These are phyloP conservation scores for Ampelomyces quisqualis DNA, from an alignment of 2,329 filamentous ascomycete species.

Conservation along the genomic window DNA sequence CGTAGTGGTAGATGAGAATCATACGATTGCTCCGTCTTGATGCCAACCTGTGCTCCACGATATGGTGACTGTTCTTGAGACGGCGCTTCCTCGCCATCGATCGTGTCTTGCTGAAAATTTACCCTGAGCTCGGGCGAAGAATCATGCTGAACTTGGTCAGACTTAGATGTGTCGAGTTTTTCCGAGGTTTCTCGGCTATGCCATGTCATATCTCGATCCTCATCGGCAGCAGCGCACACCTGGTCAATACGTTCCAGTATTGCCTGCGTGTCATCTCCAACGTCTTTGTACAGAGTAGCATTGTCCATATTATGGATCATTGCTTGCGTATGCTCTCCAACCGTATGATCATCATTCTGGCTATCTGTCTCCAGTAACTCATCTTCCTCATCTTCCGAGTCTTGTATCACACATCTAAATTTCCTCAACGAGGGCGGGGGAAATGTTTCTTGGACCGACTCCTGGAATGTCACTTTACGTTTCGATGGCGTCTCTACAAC, in stretches of 20 bases:
- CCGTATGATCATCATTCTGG: background rate
- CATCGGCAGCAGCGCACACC: constrained; percentile 21
- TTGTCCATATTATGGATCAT: background rate
- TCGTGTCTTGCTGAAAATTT: too few species aligned
- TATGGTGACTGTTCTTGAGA: too few species aligned
- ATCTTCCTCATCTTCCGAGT: constrained; percentile 39
- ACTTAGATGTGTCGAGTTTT: constrained; percentile 10
- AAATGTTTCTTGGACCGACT: constrained; percentile 8
- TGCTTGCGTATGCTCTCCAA: constrained; percentile 10
- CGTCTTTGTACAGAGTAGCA: constrained; percentile 1
- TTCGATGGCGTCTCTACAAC: constrained; percentile 32
- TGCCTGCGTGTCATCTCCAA: constrained; percentile 31
- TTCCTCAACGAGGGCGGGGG: constrained; percentile 21
- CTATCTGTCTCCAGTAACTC: constrained; percentile 24
- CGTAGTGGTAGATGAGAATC: background rate
- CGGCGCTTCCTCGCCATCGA: too few species aligned
- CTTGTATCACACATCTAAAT: constrained; percentile 34
- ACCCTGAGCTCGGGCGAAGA: too few species aligned
- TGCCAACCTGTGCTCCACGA: constrained; percentile 1
- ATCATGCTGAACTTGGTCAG: too few species aligned
- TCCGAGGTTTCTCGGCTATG: constrained; percentile 9
- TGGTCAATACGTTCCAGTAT: constrained; percentile 29
- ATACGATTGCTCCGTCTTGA: constrained; percentile 9
- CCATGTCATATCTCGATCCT: constrained; percentile 1
- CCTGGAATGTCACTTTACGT: constrained; percentile 33